Conservation (phyloP, 176 grass and related monocot genomes). For the Tuctoria greenei region DNA sequence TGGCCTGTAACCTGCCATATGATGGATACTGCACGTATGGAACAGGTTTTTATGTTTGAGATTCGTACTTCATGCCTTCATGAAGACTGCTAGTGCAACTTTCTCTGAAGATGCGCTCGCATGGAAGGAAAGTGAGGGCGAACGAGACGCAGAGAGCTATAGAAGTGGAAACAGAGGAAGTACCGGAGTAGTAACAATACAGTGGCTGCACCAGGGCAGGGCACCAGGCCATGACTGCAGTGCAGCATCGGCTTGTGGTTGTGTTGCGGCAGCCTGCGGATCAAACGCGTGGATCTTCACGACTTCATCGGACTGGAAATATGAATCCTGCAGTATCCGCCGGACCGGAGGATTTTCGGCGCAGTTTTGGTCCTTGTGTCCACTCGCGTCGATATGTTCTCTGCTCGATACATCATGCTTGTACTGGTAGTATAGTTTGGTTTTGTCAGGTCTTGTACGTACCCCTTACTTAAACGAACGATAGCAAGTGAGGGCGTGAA, state of each 20-base stretch:
- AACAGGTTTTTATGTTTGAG: neutral
- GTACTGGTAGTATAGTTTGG: neutral
- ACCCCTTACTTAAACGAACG: neutral
- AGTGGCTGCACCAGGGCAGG: neutral
- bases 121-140: neutral
- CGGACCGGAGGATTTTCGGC: neutral
- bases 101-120: conserved; percentile 8
- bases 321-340: neutral
- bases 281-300: neutral
- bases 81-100: conserved; percentile 2
- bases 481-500: neutral
- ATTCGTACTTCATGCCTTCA: neutral
- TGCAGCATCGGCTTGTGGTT: neutral
- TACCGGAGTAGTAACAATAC: neutral
- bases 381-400: neutral
- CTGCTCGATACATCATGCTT: neutral
- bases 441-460: neutral
- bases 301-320: neutral
- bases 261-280: conserved; percentile 7
- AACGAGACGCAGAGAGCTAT: neutral
- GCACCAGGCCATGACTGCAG: neutral
- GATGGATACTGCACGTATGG: neutral
- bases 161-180: neutral
- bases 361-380: conserved; percentile 18
- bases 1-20: neutral